Conservation (phyloP, 768 basidiomycete species). For the Hygrophoropsis aurantiaca region DNA sequence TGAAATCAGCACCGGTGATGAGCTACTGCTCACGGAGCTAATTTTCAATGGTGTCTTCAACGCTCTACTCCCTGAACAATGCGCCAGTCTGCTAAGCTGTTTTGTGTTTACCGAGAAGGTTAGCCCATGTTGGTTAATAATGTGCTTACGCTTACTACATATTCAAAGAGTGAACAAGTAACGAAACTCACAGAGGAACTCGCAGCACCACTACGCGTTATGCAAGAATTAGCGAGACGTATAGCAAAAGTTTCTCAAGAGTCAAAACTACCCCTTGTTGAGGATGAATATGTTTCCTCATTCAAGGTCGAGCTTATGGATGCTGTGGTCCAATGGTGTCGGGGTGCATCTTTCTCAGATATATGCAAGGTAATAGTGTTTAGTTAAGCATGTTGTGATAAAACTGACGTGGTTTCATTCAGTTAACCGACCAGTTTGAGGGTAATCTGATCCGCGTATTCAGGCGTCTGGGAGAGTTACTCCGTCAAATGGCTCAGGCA, state of each 20-base stretch:
- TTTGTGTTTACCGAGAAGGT: constrained; percentile 99
- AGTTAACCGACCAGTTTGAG: constrained; percentile 97
- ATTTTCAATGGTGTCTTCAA: constrained; percentile 98
- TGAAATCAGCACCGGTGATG: constrained; percentile 97
- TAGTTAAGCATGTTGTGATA: not conserved
- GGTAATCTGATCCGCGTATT: constrained; percentile 97
- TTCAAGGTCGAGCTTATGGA: constrained; percentile 99
- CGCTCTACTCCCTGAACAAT: constrained; percentile 83
- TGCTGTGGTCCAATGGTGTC: constrained; percentile 95
- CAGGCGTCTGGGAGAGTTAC: constrained; percentile 87
- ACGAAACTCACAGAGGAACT: constrained; percentile 92
- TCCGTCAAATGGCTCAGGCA: constrained; percentile 94
- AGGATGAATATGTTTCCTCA: constrained; percentile 92
- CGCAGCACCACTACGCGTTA: constrained; percentile 85
- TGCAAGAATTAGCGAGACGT: constrained; percentile 93
- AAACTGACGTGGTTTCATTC: constrained; percentile 2
- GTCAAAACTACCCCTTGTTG: constrained; percentile 83
- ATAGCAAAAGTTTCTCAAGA: constrained; percentile 98
- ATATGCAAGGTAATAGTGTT: constrained; percentile 79
- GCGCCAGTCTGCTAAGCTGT: constrained; percentile 91
- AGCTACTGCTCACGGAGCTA: constrained; percentile 92
- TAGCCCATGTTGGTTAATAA: constrained; percentile 11
- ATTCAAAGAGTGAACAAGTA: constrained; percentile 72
- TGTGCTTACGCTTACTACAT: not conserved
- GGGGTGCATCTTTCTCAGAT: constrained; percentile 94